A percentile compares a stretch with the other conserved stretches of the same genome.
phyloP scores from a whole-genome alignment of 345 rosid species.

The Toxicodendron radicans region DNA sequence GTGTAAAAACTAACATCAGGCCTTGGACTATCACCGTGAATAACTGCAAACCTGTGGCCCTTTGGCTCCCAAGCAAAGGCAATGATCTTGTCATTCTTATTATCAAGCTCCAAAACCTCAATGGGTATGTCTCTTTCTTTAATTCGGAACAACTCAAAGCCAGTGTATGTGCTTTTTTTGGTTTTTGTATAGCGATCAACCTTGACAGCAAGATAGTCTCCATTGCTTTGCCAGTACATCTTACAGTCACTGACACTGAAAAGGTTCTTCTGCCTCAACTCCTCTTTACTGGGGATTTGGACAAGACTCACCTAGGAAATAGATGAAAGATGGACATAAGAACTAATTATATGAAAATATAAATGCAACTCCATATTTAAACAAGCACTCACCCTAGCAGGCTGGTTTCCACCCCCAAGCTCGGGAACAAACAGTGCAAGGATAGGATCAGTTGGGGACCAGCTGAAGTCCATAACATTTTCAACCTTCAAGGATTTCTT shows the following conservation, averaged over 20 bases:
- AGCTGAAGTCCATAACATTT: conserved; percentile 76
- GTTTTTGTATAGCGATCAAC: conserved; percentile 95
- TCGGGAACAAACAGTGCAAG: conserved; percentile 91
- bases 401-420: conserved; percentile 96
- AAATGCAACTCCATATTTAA: neutral
- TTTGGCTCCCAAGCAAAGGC: conserved; percentile 99
- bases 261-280: conserved; percentile 91
- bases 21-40: conserved; percentile 90
- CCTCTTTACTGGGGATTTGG: conserved; percentile 85
- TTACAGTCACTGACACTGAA: conserved; percentile 97
- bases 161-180: conserved; percentile 92
- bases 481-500: conserved; percentile 94
- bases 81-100: conserved; percentile 91
- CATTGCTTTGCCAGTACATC: conserved; percentile 98
- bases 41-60: conserved; percentile 94
- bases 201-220: conserved; percentile 93
- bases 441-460: conserved; percentile 94
- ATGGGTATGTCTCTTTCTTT: conserved; percentile 94
- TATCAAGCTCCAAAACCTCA: conserved; percentile 97
- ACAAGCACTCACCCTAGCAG: conserved; percentile 72
- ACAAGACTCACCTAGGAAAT: conserved; percentile 78
- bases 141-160: conserved; percentile 94
- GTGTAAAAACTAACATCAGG: conserved; percentile 94
- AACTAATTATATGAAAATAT: neutral
- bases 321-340: conserved; percentile 5